Conservation (phyloP, 345 rosid genomes). For the Corymbia maculata region DNA sequence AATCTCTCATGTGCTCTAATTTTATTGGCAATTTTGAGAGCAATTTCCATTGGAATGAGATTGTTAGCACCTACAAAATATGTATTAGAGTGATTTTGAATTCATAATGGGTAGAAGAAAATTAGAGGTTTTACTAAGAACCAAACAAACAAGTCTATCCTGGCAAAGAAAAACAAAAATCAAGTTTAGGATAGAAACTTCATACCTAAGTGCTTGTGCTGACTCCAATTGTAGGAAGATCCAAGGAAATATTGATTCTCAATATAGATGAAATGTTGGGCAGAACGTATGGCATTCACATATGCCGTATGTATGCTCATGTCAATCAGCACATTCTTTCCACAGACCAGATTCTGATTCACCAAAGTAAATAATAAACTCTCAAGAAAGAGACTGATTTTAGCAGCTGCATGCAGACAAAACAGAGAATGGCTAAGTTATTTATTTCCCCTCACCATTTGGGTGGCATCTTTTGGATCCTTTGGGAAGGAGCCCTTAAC, state of each 20-base stretch:
- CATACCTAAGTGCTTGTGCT: conserved; percentile 67
- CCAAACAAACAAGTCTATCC: background rate
- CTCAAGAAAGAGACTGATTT: background rate
- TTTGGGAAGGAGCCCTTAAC: conserved; percentile 78
- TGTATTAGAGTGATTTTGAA: background rate
- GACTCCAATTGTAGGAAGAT: conserved; percentile 83
- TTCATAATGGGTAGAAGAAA: background rate
- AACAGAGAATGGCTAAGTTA: background rate
- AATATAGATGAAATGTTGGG: conserved; percentile 91
- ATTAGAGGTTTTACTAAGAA: background rate
- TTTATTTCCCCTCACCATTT: conserved; percentile 35
- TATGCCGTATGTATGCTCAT: conserved; percentile 99
- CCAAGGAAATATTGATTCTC: conserved; percentile 98
- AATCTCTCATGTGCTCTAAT: conserved; percentile 85
- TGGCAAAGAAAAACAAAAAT: background rate
- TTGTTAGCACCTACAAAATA: conserved; percentile 73
- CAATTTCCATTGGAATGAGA: conserved; percentile 95
- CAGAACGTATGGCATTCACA: conserved; percentile 93
- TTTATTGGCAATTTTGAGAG: conserved; percentile 81
- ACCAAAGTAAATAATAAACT: conserved; percentile 9
- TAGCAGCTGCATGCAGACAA: background rate
- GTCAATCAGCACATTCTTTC: conserved; percentile 91
- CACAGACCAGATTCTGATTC: conserved; percentile 76
- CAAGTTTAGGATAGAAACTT: background rate
- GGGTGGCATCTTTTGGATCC: conserved; percentile 73